A percentile compares a stretch with the other conserved stretches of the same genome.
Evolutionary conservation across 768 basidiomycete genomes (phyloP).

Genomic region (Fomitopsis pulvina): DNA sequence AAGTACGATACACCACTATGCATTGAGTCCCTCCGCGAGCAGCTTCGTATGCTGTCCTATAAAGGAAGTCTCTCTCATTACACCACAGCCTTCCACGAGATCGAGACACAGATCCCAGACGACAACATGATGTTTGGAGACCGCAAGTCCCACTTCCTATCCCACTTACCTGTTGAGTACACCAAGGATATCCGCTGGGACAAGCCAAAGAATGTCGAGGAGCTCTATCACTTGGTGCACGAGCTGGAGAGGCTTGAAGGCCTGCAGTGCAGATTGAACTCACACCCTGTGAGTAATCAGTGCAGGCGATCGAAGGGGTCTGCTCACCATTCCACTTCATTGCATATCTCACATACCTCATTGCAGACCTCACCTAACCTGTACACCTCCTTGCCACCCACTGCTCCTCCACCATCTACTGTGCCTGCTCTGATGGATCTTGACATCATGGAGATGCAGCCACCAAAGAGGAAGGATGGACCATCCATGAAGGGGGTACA

Average conservation of each 20-base stretch:
- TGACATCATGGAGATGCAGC: background rate
- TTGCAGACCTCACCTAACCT: no score
- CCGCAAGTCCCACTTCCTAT: background rate
- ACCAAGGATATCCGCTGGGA: conserved; percentile 4
- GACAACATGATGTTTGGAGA: conserved; percentile 5
- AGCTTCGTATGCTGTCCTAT: background rate
- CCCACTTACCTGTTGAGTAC: background rate
- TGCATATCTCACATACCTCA: background rate
- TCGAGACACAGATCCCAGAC: conserved; percentile 5
- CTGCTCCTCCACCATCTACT: background rate
- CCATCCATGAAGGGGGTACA: background rate
- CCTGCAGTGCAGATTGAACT: background rate
- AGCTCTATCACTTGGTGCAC: conserved; percentile 1
- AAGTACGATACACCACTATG: conserved; percentile 5
- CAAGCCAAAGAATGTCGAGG: conserved; percentile 4
- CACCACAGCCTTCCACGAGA: background rate
- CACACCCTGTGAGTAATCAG: background rate
- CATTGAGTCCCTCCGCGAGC: conserved; percentile 2
- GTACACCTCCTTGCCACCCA: background rate
- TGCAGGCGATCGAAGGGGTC: background rate
- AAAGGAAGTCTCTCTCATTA: conserved; percentile 4
- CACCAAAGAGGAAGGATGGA: background rate
- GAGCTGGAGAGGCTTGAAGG: background rate
- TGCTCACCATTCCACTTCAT: background rate
- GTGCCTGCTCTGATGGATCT: conserved; percentile 2